Percentiles rank a stretch among this genome's conserved stretches.
phyloP scores from a whole-genome alignment of 495 filamentous ascomycete species.

The Xylaria grammica region DNA sequence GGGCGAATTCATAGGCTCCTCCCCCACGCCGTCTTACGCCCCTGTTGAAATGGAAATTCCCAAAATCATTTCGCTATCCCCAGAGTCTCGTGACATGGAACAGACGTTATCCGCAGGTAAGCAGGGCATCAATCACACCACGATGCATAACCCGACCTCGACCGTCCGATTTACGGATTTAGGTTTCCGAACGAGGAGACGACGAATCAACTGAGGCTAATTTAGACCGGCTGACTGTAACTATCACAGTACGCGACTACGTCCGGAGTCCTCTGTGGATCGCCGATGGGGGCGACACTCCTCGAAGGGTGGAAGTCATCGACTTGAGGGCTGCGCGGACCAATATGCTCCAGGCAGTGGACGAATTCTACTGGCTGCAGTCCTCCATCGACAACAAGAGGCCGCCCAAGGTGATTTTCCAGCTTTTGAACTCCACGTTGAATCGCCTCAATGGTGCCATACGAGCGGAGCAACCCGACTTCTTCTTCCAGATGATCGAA shows the following conservation, averaged over 20 bases:
- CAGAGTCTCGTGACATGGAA: constrained; percentile 22
- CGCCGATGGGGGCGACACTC: constrained; percentile 4
- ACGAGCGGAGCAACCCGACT: constrained; percentile 22
- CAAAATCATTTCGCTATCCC: constrained; percentile 15
- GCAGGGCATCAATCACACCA: constrained; percentile 2
- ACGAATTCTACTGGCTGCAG: constrained; percentile 25
- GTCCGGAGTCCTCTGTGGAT: constrained; percentile 7
- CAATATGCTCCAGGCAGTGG: constrained; percentile 20
- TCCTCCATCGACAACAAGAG: constrained; percentile 18
- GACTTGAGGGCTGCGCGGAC: constrained; percentile 10
- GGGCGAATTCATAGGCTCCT: constrained; percentile 6
- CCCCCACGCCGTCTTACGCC: constrained; percentile 6
- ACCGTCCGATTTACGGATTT: background rate
- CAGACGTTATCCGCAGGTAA: constrained; percentile 22
- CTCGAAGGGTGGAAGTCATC: background rate
- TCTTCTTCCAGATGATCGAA: constrained; percentile 27
- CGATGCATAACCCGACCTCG: background rate
- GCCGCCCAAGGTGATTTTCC: constrained; percentile 19
- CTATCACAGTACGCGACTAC: constrained; percentile 19
- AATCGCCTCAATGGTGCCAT: constrained; percentile 20
- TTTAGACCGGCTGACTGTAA: constrained; percentile 16
- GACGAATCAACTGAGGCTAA: background rate
- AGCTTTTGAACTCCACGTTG: constrained; percentile 20
- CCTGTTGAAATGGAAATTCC: constrained; percentile 7
- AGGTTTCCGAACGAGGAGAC: background rate